Evolutionary conservation across 805 yeast genomes (phyloP).

Genomic region (Candida hispaniensis): DNA sequence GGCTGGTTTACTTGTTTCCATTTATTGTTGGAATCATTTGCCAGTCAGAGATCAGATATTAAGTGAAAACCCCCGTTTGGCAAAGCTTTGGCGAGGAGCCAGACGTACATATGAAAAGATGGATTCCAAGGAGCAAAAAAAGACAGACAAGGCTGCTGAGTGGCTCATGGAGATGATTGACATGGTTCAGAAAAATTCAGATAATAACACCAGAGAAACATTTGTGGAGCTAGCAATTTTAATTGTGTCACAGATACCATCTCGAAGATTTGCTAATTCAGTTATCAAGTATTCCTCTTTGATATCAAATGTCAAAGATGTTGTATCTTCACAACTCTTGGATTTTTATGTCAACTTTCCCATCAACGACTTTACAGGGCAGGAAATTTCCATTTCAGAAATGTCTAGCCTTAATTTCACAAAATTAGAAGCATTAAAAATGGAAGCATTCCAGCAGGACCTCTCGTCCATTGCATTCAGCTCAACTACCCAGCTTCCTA

Average conservation of each 20-base stretch:
- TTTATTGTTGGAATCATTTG: conserved; percentile 30
- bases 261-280: conserved; percentile 31
- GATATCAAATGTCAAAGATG: no score
- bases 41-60: conserved; percentile 21
- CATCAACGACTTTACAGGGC: conserved; percentile 35
- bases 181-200: conserved; percentile 4
- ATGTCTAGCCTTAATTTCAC: conserved; percentile 6
- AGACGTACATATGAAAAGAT: conserved; percentile 20
- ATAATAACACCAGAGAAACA: conserved; percentile 3
- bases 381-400: no score
- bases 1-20: conserved; percentile 29
- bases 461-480: conserved; percentile 14
- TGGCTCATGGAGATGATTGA: no score
- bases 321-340: conserved; percentile 24
- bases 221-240: conserved; percentile 22
- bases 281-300: conserved; percentile 27
- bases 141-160: no score
- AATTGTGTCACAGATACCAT: conserved; percentile 34
- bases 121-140: conserved; percentile 19
- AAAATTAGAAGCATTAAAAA: conserved; percentile 1
- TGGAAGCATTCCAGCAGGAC: conserved; percentile 5
- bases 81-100: conserved; percentile 23
- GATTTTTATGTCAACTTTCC: conserved; percentile 31
- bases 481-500: conserved; percentile 19
- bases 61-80: conserved; percentile 18